Base-by-base conservation (phyloP, 768 basidiomycete genomes). In the Leucocoprinus birnbaumii region DNA sequence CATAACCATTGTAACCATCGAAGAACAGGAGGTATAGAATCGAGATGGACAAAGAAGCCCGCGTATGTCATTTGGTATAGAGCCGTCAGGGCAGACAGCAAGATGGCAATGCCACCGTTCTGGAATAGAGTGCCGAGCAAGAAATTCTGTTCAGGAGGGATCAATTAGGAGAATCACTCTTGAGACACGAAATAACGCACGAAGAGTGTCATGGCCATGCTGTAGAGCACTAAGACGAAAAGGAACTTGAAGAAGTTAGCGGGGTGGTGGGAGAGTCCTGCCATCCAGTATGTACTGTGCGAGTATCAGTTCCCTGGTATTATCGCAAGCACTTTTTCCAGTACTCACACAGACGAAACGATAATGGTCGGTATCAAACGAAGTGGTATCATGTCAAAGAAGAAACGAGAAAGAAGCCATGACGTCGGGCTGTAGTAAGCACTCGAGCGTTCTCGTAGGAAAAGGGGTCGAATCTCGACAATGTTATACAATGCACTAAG, bases 1-100 rank as follows among this genome's bases (percentile, higher is more conserved):
- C 88, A 89, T 55, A 95, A 62, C 87, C 92, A 98, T 64, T 95
- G 88, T 51, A 98, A 74, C 95, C 95, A 98, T 14, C 95, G 81
- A 1, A 98, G 79, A 1, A 95, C 92, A 2, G 91, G 89, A 3
- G 95, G 94, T 56, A 98, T 96, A 56, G 80, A 75, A 58, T 73
- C 70, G 54, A 96, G 78, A 66, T 96, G 91, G 50, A 96, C 91
- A 66, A 97, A 97, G 76, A 96, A 98, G 13, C 92, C 92, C 1
- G 92, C 91, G 60, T 79, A 92, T 0, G 90, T 92, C 89, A 91
- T 90, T 65, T 91, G 87, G 68, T 87, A 89, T 10, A 91, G 73
- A 2, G 84, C 86, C 0, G 82, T 74, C 19, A 91, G 76, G 8
- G 89, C 90, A 0, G 91, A 92, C 35, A 96, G 67, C 2, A 98